These are phyloP conservation scores for Oxytropis ochrocephala DNA, from an alignment of 306 rosid species.

Conservation along the genomic window DNA sequence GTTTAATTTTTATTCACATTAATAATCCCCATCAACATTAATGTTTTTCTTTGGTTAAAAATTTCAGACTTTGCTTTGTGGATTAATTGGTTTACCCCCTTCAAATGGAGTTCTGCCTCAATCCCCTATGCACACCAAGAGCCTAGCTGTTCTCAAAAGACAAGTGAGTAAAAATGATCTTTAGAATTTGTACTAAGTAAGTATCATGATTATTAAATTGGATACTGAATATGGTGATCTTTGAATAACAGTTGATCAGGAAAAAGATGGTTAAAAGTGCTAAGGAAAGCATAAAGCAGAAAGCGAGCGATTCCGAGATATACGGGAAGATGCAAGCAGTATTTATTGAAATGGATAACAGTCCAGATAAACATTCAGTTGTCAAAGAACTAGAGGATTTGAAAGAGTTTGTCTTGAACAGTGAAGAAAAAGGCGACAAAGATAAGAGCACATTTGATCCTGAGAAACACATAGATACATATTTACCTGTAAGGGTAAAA, in stretches of 20 bases:
- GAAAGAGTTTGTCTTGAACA: constrained; percentile 62
- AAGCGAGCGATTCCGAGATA: constrained; percentile 69
- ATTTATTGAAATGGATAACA: constrained; percentile 69
- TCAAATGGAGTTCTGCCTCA: constrained; percentile 93
- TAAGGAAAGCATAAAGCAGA: constrained; percentile 59
- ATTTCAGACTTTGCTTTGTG: constrained; percentile 74
- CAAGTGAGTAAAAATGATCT: constrained; percentile 39
- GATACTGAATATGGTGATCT: not conserved
- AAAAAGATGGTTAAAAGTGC: constrained; percentile 77
- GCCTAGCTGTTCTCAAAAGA: constrained; percentile 73
- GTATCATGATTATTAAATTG: not conserved
- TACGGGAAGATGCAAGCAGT: constrained; percentile 78
- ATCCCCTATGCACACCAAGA: constrained; percentile 93
- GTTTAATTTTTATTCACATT: not conserved
- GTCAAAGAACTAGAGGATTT: constrained; percentile 67
- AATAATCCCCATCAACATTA: not conserved
- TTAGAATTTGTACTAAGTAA: not conserved
- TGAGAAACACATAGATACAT: constrained; percentile 66
- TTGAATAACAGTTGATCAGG: constrained; percentile 45
- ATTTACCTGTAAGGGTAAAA: constrained; percentile 73
- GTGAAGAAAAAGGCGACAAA: constrained; percentile 28
- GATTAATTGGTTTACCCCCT: constrained; percentile 81
- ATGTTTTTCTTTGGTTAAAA: not conserved
- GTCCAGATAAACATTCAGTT: constrained; percentile 29
- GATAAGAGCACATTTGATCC: constrained; percentile 51